Conservation (phyloP, 495 filamentous ascomycete genomes). For the Rhypophila decipiens region DNA sequence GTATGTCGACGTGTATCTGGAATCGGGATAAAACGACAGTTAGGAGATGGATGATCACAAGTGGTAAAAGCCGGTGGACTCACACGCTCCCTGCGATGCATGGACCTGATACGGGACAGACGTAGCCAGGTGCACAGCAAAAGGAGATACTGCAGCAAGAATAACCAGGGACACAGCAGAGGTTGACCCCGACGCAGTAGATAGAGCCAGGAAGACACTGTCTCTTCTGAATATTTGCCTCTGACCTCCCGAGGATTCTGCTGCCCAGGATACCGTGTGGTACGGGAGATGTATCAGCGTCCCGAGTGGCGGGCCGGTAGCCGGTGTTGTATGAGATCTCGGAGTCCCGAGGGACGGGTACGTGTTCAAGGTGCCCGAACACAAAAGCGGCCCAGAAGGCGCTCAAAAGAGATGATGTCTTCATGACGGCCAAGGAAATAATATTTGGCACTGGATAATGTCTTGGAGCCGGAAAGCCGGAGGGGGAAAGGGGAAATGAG, state of each 20-base stretch:
- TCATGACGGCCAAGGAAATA: no score
- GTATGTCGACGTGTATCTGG: slow-evolving; percentile 1
- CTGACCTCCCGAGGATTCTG: neutral
- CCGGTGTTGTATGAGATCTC: no score
- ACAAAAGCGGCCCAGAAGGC: no score
- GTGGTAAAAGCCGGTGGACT: neutral
- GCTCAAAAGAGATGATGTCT: no score
- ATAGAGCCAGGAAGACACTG: neutral
- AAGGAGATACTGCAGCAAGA: slow-evolving; percentile 6
- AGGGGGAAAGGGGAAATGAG: no score
- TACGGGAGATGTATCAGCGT: neutral
- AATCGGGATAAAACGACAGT: no score
- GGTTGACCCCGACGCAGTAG: slow-evolving; percentile 4
- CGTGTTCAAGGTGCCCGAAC: no score
- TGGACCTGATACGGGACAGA: neutral
- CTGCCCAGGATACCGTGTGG: neutral
- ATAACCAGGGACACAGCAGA: slow-evolving; percentile 3
- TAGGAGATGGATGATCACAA: neutral
- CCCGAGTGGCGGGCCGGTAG: no score
- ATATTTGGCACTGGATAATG: no score
- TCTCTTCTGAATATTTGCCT: neutral
- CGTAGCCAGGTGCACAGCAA: slow-evolving; percentile 6
- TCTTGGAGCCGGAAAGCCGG: no score
- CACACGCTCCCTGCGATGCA: slow-evolving; percentile 5
- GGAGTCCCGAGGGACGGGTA: no score